Base-by-base conservation (phyloP, 495 filamentous ascomycete species). In the Annulohypoxylon stygium region DNA sequence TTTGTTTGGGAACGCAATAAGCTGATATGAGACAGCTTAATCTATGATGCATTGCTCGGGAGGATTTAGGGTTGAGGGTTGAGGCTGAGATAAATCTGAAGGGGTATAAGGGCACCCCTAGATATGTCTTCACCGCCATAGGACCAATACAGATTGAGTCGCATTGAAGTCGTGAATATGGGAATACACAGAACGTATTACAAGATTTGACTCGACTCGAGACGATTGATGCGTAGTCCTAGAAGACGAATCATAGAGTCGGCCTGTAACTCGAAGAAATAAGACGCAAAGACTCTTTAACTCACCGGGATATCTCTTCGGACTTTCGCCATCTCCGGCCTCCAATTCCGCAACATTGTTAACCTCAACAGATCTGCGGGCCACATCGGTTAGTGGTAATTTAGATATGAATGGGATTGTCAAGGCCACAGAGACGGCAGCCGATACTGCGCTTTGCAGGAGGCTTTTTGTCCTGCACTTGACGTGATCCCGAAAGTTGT, bases 271-370 rank as follows among this genome's bases (percentile, higher is more conserved):
- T 61, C 20, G 48, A 61, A 54, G 12, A 48, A 54, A 73, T 53
- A 20, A 30, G 18, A 58, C 25, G 57, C 7, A 16, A 25, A 60
- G 25, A 63, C 58, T 60, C 14, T 61, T 61, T 12, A 41, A 79
- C 82, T 73, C 65, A 84, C 82, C 83, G 36, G 83, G 83, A 67
- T 83, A 85, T 76, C 78, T 83, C 67, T 78, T 81, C 18, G 66
- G 18, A 41, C 10, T 39, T 16, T 67, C 70, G 25, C 53, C 71
- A 9, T 45, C 66, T 45, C 67, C 47, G 12, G 37, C 54, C 26
- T 77, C 58, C 20, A 67, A 47, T 41, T 72, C 71, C 43, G 75
- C 62, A n/a, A 62, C 41, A 20, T 43, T 60, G 57, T 70, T 76
- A 37, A 79, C 75, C 63, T 77, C 76, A 71, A 77, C 74, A 48